Conservation (phyloP, 179 eudicot genomes). For the Carnegiea gigantea region DNA sequence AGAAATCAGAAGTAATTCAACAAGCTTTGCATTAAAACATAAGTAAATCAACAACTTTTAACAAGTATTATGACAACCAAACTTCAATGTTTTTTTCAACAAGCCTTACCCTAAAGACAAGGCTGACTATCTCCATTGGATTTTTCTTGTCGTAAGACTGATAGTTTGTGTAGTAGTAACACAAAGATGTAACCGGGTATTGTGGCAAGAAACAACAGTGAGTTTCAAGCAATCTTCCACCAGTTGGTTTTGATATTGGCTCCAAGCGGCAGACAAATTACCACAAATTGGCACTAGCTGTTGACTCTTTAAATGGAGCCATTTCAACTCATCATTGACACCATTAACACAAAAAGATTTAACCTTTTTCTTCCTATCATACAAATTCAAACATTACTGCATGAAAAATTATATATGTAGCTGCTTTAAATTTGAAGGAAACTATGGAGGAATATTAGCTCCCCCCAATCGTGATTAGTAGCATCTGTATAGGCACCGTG, state of each 20-base stretch:
- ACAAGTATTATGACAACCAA: too few relatives aligned
- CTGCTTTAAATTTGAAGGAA: slow-evolving; percentile 41
- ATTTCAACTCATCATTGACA: background rate
- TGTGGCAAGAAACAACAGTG: slow-evolving; percentile 36
- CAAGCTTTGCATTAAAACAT: too few relatives aligned
- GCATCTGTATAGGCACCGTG: slow-evolving; percentile 53
- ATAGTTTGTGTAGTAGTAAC: background rate
- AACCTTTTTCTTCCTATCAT: too few relatives aligned
- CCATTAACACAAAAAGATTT: background rate
- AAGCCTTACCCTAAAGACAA: too few relatives aligned
- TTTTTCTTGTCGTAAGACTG: too few relatives aligned
- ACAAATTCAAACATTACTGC: background rate
- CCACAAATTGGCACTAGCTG: slow-evolving; percentile 30
- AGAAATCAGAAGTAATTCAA: too few relatives aligned
- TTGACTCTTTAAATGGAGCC: slow-evolving; percentile 12
- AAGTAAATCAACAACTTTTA: too few relatives aligned
- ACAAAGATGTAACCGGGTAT: slow-evolving; percentile 23
- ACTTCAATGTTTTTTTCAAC: too few relatives aligned
- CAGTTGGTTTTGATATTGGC: slow-evolving; percentile 28
- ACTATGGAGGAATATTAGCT: background rate
- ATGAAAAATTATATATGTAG: slow-evolving; percentile 20
- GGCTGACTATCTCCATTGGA: too few relatives aligned
- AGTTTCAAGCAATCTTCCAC: slow-evolving; percentile 34
- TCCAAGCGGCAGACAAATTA: slow-evolving; percentile 48
- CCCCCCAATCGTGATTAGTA: slow-evolving; percentile 52